Conservation (phyloP, 73 alveolate genomes). For the Tetrahymena elliotti region DNA sequence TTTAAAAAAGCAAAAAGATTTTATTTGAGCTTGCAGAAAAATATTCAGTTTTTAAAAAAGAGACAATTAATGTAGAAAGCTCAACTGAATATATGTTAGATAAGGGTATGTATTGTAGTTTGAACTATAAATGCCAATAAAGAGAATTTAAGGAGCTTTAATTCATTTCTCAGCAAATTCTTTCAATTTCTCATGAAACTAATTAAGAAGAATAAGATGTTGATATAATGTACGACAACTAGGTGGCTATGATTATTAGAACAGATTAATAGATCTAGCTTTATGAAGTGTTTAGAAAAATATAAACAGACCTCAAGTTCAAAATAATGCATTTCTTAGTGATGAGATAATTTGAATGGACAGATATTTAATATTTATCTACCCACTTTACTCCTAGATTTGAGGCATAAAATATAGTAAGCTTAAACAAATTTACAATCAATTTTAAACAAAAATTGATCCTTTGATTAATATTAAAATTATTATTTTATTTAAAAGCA, state of each 20-base stretch:
- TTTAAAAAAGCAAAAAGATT: neutral
- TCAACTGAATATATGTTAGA: neutral
- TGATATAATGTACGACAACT: neutral
- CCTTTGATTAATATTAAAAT: no score
- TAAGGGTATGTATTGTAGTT: neutral
- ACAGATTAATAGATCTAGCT: neutral
- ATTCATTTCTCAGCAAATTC: neutral
- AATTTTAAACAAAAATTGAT: neutral
- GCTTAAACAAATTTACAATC: neutral
- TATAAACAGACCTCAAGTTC: neutral
- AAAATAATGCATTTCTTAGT: neutral
- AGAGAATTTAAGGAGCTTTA: neutral
- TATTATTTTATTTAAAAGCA: no score
- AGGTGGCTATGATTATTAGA: neutral
- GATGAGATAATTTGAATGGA: neutral
- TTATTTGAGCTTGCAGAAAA: neutral
- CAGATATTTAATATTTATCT: neutral
- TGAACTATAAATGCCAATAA: neutral
- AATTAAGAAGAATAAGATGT: neutral
- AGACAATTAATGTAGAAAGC: neutral
- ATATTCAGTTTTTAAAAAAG: neutral
- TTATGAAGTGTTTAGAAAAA: neutral
- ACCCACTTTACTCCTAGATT: neutral
- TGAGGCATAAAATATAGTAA: neutral
- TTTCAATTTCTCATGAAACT: neutral